A percentile compares a stretch with the other conserved stretches of the same genome.
These are phyloP conservation scores for Globisporangium viniferum DNA, from an alignment of 352 stramenopile genomes.

Conservation along the genomic window DNA sequence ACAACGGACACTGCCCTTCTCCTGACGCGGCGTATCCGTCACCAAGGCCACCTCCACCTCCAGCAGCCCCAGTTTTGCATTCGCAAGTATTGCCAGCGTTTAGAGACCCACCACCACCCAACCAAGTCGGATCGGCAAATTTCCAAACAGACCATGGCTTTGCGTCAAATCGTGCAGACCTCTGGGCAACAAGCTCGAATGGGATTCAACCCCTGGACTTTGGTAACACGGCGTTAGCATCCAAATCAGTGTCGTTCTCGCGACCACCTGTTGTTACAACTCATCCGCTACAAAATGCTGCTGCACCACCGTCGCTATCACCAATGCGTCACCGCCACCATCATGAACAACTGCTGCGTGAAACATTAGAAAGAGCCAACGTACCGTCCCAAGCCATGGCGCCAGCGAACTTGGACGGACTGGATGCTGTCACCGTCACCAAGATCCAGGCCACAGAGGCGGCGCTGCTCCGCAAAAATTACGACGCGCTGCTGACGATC, in stretches of 20 bases:
- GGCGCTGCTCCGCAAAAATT: constrained; percentile 69
- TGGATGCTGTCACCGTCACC: constrained; percentile 45
- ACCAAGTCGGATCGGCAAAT: neutral
- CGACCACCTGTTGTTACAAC: neutral
- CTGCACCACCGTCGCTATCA: neutral
- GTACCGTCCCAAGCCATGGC: constrained; percentile 28
- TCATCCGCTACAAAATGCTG: neutral
- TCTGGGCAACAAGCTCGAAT: neutral
- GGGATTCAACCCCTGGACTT: neutral
- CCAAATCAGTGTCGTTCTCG: neutral
- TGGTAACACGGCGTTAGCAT: neutral
- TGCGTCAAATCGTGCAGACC: neutral
- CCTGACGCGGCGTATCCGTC: neutral
- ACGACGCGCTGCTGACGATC: constrained; percentile 71
- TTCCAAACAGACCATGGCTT: neutral
- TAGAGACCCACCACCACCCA: neutral
- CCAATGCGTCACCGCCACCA: neutral
- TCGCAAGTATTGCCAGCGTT: neutral
- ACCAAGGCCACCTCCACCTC: neutral
- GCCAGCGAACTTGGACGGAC: constrained; percentile 47
- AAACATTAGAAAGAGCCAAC: constrained; percentile 17
- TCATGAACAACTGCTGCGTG: neutral
- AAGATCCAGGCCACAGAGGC: constrained; percentile 62
- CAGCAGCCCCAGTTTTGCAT: neutral
- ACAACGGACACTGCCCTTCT: neutral